Evolutionary conservation across 1,284 basidiomycete genomes (phyloP), one percentile per base, ranked within the genome.

Genomic region (Apiotrichum siamense): DNA sequence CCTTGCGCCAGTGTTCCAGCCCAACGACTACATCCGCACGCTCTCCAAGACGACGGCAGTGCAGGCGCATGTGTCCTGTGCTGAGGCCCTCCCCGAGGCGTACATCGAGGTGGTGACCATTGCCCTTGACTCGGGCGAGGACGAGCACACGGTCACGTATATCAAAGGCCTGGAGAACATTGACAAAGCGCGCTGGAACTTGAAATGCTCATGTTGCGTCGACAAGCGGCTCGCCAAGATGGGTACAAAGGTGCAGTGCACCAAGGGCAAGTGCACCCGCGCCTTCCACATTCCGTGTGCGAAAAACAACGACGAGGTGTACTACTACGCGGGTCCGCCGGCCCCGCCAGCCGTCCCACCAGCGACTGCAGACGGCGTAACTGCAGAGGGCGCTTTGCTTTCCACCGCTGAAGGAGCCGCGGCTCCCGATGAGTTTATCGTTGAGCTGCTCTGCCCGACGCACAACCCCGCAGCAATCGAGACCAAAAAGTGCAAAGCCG

Each of bases 231-330:
- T 80, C 17, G 87, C 85, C 58, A 78, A 77, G 9, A 85, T 90
- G 55, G 94, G 94, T 6, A 89, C 89, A 4, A 92, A 92, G 50
- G 84, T 96, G 26, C 92, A 97, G 65, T 97, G 92, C 69, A 88
- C 88, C 11, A 89, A 89, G 63, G 70, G 89, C 52, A 92, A 89
- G 74, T 96, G 94, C 66, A 80, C 87, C 2, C 88, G 88, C 62
- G 89, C 94, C 0, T 96, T 88, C 73, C 94, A 98, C 67, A 85
- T 96, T 25, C 87, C 85, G 2, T 98, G 94, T 70, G 94, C 94
- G 0, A 76, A 54, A 15, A 52, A 53, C 25, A 56, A 63, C 44
- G 59, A 62, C 9, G 42, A 57, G 27, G 54, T 67, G 23, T 31
- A 48, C 17, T 59, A 62, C 47, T 55, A 54, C 23, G 52, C 64